A percentile compares a stretch with the other conserved stretches of the same genome.
Conservation (phyloP, 495 filamentous ascomycete species). For the Penicillium paxilli region DNA sequence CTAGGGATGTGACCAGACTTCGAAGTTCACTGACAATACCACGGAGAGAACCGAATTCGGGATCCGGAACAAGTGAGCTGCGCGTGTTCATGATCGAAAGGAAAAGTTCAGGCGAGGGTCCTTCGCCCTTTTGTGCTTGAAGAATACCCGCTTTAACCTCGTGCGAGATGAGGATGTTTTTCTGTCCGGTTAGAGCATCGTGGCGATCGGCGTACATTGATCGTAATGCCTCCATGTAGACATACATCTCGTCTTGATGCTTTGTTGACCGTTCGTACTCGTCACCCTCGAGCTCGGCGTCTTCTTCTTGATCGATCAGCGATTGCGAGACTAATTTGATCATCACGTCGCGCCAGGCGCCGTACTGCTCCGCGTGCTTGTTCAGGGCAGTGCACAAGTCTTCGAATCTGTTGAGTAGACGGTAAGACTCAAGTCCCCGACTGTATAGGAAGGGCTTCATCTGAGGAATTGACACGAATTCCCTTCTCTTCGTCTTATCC, state of each 20-base stretch:
- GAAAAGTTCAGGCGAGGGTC: constrained; percentile 70
- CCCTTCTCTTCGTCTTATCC: constrained; percentile 44
- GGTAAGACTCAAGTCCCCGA: constrained; percentile 63
- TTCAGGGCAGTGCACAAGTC: constrained; percentile 59
- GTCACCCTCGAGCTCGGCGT: constrained; percentile 73
- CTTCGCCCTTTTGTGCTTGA: constrained; percentile 61
- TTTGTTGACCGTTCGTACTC: constrained; percentile 88
- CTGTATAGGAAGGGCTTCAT: constrained; percentile 49
- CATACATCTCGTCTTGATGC: constrained; percentile 81
- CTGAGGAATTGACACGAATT: constrained; percentile 64
- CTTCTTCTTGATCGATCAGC: constrained; percentile 78
- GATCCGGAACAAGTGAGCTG: constrained; percentile 55
- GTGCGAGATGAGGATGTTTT: constrained; percentile 76
- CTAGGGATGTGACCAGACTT: constrained; percentile 59
- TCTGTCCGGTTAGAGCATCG: constrained; percentile 69
- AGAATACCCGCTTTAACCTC: constrained; percentile 62
- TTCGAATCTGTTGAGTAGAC: constrained; percentile 56
- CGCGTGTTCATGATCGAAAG: constrained; percentile 60
- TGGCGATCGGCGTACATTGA: constrained; percentile 77
- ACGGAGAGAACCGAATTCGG: constrained; percentile 62
- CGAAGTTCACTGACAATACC: constrained; percentile 69
- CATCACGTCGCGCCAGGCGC: constrained; percentile 71
- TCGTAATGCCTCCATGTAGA: constrained; percentile 75
- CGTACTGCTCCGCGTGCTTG: constrained; percentile 64
- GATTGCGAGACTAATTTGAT: constrained; percentile 67